These are phyloP conservation scores for Saussurea involucrata DNA, from an alignment of 129 eudicot genomes.

Conservation along the genomic window DNA sequence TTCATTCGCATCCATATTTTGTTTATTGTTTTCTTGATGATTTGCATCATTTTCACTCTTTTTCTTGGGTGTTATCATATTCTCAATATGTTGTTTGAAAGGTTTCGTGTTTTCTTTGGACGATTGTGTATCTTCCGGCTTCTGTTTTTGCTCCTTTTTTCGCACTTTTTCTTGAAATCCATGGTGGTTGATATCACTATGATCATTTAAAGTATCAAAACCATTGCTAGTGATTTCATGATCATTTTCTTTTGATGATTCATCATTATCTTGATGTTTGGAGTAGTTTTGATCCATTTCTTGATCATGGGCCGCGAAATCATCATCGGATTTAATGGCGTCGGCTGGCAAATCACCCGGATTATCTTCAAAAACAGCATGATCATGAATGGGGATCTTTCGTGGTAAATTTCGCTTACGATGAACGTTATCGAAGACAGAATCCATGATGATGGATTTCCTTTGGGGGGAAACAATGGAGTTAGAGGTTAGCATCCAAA, in stretches of 20 bases:
- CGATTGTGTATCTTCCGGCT: slow-evolving; percentile 25
- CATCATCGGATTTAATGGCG: slow-evolving; percentile 38
- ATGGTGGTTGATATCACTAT: neutral
- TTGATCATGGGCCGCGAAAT: neutral
- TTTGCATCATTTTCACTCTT: neutral
- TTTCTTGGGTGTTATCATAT: slow-evolving; percentile 2
- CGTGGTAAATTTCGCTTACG: neutral
- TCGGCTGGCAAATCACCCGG: slow-evolving; percentile 65
- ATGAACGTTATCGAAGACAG: neutral
- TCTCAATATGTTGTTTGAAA: slow-evolving; percentile 24
- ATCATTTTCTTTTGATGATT: neutral
- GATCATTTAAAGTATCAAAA: neutral
- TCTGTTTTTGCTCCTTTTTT: slow-evolving; percentile 31
- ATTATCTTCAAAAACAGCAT: slow-evolving; percentile 38
- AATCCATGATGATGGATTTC: slow-evolving; percentile 4
- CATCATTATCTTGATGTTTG: neutral
- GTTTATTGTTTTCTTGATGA: neutral
- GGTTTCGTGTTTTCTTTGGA: slow-evolving; percentile 43
- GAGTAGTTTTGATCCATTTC: neutral
- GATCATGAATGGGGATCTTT: neutral
- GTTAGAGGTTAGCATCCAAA: slow-evolving; percentile 56
- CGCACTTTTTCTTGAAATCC: slow-evolving; percentile 12
- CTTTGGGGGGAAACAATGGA: slow-evolving; percentile 32
- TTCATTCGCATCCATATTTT: neutral
- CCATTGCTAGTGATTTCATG: slow-evolving; percentile 4